Evolutionary conservation across 257 asterid genomes (phyloP), one percentile per base, ranked within the genome.

Genomic region (Leptodermis oblonga): DNA sequence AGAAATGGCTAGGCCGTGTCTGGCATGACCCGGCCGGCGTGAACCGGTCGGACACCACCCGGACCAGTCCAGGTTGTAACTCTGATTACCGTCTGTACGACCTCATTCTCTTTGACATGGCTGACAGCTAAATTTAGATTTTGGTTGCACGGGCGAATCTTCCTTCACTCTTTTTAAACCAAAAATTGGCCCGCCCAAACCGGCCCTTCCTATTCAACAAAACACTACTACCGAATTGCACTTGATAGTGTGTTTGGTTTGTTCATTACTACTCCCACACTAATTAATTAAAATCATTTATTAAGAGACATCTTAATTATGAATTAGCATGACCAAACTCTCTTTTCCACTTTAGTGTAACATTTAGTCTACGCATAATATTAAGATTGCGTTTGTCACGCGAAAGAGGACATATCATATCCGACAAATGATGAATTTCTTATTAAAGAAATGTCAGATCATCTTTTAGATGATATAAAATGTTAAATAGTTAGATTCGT

Each of bases 21-120:
- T 49, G 65, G 77, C 68, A 53, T 61, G 83, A 65, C 65, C 84
- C 82, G 75, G 79, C 71, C 73, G 67, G 83, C 51, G 55, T 51
- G 73, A 76, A 76, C 69, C 77, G 85, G 92, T 88, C 87, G 88
- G 86, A 63, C 56, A 81, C 80, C 79, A 65, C 42, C 71, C 82
- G 72, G 85, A 76, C 92, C 87, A 79, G 69, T 37, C 70, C 90
- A 84, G 83, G 82, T 70, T 82, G 86, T 80, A 78, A 76, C 51
- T 66, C 80, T 74, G 73, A 86, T 76, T 68, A 66, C 68, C 39
- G 37, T 73, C 77, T 81, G 76, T 76, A 68, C 67, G 74, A 65
- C 75, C 71, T 82, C 69, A 59, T 73, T 65, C 70, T 80, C 71
- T 66, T 73, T 75, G 72, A 51, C 78, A 60, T 75, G 72, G 72